Evolutionary conservation across 768 basidiomycete species (phyloP).

Genomic region (Termitomyces sp.): DNA sequence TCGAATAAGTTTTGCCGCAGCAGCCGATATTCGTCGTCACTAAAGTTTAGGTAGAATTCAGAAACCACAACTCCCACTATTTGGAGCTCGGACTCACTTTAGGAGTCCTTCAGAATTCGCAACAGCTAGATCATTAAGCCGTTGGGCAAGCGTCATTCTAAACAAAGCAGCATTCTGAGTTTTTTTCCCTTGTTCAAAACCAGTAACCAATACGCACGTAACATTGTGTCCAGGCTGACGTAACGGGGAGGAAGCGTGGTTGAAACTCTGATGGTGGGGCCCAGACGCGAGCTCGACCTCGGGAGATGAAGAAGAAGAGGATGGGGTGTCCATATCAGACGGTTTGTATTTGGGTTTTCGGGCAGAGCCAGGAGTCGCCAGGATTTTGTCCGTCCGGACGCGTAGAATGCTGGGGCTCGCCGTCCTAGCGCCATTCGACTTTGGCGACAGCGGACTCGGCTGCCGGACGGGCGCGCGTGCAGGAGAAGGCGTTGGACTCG

Average conservation of each 20-base stretch:
- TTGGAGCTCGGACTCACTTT: conserved; percentile 41
- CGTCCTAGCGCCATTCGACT: conserved; percentile 12
- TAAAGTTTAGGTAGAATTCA: conserved; percentile 21
- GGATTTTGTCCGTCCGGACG: conserved; percentile 16
- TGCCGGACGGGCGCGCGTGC: conserved; percentile 9
- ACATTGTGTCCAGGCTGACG: conserved; percentile 41
- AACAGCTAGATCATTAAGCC: conserved; percentile 72
- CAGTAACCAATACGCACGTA: conserved; percentile 39
- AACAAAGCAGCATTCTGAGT: conserved; percentile 3
- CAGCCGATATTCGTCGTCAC: conserved; percentile 83
- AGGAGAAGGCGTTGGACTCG: conserved; percentile 23
- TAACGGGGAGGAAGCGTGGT: conserved; percentile 19
- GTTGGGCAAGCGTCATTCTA: conserved; percentile 74
- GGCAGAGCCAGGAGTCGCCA: conserved; percentile 18
- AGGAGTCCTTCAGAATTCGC: conserved; percentile 80
- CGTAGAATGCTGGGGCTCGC: conserved; percentile 24
- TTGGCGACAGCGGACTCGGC: conserved; percentile 20
- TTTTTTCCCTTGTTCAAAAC: neutral
- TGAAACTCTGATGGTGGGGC: conserved; percentile 18
- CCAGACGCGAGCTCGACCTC: conserved; percentile 15
- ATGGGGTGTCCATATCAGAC: conserved; percentile 7
- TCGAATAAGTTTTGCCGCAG: conserved; percentile 83
- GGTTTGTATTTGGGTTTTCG: conserved; percentile 6
- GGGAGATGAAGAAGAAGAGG: conserved; percentile 16
- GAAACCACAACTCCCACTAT: neutral